phyloP scores from a whole-genome alignment of 2,329 filamentous ascomycete genomes.

The Furcasterigmium sp. region DNA sequence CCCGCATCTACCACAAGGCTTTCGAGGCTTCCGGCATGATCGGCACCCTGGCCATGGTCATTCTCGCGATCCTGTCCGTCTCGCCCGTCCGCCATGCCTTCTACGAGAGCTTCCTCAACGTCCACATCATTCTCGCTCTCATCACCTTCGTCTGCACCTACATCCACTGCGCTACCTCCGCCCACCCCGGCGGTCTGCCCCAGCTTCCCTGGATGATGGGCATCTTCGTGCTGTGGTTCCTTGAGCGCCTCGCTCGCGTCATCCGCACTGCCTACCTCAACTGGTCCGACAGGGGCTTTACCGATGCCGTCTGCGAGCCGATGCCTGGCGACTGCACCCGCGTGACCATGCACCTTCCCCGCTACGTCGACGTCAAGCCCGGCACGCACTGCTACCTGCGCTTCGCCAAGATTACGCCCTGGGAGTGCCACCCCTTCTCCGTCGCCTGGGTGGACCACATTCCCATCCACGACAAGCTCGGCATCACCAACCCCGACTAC shows the following conservation, averaged over 20 bases:
- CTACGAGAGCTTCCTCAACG: slow-evolving; percentile 91
- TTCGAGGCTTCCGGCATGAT: slow-evolving; percentile 65
- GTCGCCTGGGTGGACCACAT: slow-evolving; percentile 66
- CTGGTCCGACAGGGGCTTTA: slow-evolving; percentile 52
- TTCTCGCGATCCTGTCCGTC: slow-evolving; percentile 65
- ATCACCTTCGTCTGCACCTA: slow-evolving; percentile 67
- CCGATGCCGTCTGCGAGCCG: slow-evolving; percentile 60
- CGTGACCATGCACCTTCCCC: slow-evolving; percentile 65
- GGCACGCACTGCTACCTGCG: slow-evolving; percentile 74
- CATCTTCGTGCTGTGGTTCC: slow-evolving; percentile 70
- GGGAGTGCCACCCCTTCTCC: slow-evolving; percentile 76
- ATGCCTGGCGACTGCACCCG: slow-evolving; percentile 66
- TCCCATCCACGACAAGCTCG: slow-evolving; percentile 30
- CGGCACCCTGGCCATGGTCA: slow-evolving; percentile 53
- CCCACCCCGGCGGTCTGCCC: slow-evolving; percentile 59
- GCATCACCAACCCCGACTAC: slow-evolving; percentile 18
- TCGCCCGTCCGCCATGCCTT: slow-evolving; percentile 88
- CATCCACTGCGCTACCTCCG: slow-evolving; percentile 68
- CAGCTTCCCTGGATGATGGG: slow-evolving; percentile 72
- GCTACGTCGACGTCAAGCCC: slow-evolving; percentile 59
- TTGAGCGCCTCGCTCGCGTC: slow-evolving; percentile 63
- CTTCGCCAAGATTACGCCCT: slow-evolving; percentile 58
- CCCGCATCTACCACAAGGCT: slow-evolving; percentile 48
- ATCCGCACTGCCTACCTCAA: slow-evolving; percentile 62
- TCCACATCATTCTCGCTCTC: slow-evolving; percentile 73